Evolutionary conservation across 2,329 filamentous ascomycete genomes (phyloP).

Genomic region (Biscogniauxia sp.): DNA sequence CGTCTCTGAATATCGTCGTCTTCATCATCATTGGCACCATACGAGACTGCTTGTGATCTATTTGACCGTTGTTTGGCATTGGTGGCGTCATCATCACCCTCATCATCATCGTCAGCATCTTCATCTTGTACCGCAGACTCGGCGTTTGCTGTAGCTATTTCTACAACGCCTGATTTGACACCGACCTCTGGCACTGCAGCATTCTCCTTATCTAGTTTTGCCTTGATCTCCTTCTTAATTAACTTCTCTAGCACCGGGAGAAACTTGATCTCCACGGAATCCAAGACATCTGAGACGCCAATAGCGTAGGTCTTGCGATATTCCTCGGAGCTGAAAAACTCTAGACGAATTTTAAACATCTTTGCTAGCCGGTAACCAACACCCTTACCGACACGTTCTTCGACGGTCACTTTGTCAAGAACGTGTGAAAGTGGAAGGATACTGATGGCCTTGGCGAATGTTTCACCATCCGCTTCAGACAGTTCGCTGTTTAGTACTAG

Average conservation of each 20-base stretch:
- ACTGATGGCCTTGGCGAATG: constrained; percentile 90
- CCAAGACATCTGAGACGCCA: constrained; percentile 70
- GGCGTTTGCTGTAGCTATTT: constrained; percentile 43
- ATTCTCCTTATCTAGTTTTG: constrained; percentile 64
- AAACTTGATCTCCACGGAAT: constrained; percentile 77
- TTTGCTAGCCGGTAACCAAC: constrained; percentile 70
- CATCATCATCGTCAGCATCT: constrained; percentile 67
- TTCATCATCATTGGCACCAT: constrained; percentile 89
- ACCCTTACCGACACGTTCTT: constrained; percentile 74
- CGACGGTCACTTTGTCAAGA: constrained; percentile 75
- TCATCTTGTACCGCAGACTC: constrained; percentile 42
- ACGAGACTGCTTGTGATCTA: constrained; percentile 78
- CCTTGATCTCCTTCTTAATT: constrained; percentile 78
- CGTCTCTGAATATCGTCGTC: constrained; percentile 72
- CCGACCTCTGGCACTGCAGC: constrained; percentile 75
- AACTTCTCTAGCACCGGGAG: constrained; percentile 68
- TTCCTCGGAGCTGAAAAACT: constrained; percentile 81
- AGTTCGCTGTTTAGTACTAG: constrained; percentile 74
- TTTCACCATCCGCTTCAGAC: constrained; percentile 64
- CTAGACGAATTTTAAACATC: constrained; percentile 76
- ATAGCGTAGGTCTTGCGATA: constrained; percentile 88
- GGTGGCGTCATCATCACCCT: constrained; percentile 75
- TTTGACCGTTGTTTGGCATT: constrained; percentile 73
- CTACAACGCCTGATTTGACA: constrained; percentile 50
- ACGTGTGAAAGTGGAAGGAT: constrained; percentile 81